Conservation (phyloP, 371 early-diverging fungal genomes). For the Dichotomocladium elegans region DNA sequence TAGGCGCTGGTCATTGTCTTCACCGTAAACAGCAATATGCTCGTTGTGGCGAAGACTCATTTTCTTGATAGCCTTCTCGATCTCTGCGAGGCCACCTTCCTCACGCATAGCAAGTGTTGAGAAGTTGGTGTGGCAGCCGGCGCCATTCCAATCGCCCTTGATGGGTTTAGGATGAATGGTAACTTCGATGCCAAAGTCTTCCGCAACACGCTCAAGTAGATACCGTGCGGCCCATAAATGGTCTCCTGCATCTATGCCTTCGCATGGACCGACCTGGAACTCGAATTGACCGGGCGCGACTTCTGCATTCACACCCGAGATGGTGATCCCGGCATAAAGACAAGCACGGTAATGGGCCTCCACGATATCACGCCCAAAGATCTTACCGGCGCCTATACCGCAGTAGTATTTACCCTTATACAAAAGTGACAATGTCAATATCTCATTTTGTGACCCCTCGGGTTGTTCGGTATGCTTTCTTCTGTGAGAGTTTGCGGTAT, state of each 20-base stretch:
- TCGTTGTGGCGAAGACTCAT: slow-evolving; percentile 35
- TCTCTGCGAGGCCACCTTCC: slow-evolving; percentile 44
- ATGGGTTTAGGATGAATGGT: slow-evolving; percentile 53
- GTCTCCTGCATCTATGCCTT: slow-evolving; percentile 46
- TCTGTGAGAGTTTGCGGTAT: not conserved
- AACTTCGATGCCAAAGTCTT: slow-evolving; percentile 53
- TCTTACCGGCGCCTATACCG: slow-evolving; percentile 49
- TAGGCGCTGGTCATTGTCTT: slow-evolving; percentile 51
- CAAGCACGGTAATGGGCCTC: slow-evolving; percentile 64
- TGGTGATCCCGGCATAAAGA: slow-evolving; percentile 48
- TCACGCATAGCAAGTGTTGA: slow-evolving; percentile 48
- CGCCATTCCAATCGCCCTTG: slow-evolving; percentile 54
- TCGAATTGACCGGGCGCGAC: slow-evolving; percentile 53
- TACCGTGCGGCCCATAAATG: slow-evolving; percentile 49
- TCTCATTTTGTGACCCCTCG: not conserved
- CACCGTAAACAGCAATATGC: slow-evolving; percentile 55
- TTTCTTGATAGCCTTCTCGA: slow-evolving; percentile 50
- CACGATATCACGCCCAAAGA: slow-evolving; percentile 55
- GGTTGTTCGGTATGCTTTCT: slow-evolving; percentile 8
- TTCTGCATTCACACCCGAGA: slow-evolving; percentile 32
- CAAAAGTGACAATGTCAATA: slow-evolving; percentile 21
- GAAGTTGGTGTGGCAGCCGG: slow-evolving; percentile 48
- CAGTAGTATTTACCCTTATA: slow-evolving; percentile 52
- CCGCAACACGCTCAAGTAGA: slow-evolving; percentile 47
- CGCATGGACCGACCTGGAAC: slow-evolving; percentile 53